Conservation (phyloP, 805 yeast genomes). For the Saccharomycopsis amapae region DNA sequence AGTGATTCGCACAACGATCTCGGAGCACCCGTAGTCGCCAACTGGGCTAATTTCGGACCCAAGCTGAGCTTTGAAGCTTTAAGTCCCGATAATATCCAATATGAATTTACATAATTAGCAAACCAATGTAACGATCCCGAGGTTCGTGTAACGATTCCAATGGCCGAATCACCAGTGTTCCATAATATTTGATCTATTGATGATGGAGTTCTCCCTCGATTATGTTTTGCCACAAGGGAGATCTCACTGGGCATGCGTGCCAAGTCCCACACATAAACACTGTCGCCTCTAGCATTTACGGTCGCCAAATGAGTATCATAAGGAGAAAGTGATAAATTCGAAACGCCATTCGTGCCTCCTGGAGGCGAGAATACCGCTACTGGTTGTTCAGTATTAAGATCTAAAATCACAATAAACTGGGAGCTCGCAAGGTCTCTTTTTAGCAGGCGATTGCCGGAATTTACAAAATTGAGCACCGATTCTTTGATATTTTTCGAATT, state of each 20-base stretch:
- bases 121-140: constrained; percentile 62
- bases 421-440: constrained; percentile 19
- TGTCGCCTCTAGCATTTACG: constrained; percentile 52
- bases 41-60: constrained; percentile 27
- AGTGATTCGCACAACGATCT: neutral
- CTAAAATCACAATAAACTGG: constrained; percentile 39
- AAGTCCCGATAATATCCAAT: constrained; percentile 41
- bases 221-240: constrained; percentile 48
- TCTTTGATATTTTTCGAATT: constrained; percentile 3
- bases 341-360: constrained; percentile 40
- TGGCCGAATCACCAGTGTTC: constrained; percentile 37
- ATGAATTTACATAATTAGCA: constrained; percentile 26
- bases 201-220: constrained; percentile 58
- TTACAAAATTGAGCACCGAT: constrained; percentile 6
- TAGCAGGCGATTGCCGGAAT: constrained; percentile 6
- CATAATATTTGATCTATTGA: constrained; percentile 45
- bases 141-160: constrained; percentile 45
- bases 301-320: constrained; percentile 51
- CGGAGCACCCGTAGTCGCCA: neutral
- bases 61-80: constrained; percentile 24
- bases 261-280: constrained; percentile 57
- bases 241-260: constrained; percentile 44
- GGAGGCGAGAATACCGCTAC: constrained; percentile 47
- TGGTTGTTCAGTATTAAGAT: constrained; percentile 35
- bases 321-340: constrained; percentile 53